A percentile compares a stretch with the other conserved stretches of the same genome.
Conservation (phyloP, 371 early-diverging fungal genomes). For the Encephalitozoon intestinalis region DNA sequence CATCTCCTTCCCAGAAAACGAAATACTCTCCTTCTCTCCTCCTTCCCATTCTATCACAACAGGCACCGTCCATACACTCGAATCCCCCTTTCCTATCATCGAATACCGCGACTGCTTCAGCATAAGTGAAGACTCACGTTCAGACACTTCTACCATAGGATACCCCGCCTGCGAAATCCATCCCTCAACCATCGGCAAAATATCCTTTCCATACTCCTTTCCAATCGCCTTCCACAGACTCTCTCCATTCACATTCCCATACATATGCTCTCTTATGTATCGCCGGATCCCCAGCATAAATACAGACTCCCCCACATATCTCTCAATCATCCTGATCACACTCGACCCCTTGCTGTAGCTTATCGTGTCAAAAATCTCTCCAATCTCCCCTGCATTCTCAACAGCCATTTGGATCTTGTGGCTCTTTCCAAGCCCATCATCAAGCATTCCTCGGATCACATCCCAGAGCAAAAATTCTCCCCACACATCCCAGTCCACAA, state of each 20-base stretch:
- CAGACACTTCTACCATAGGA: slow-evolving; percentile 52
- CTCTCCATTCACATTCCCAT: slow-evolving; percentile 70
- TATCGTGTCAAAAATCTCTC: slow-evolving; percentile 69
- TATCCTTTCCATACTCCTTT: slow-evolving; percentile 66
- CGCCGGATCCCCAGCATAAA: slow-evolving; percentile 66
- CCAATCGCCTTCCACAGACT: slow-evolving; percentile 74
- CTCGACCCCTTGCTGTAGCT: slow-evolving; percentile 81
- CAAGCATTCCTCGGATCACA: slow-evolving; percentile 65
- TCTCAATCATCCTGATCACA: slow-evolving; percentile 77
- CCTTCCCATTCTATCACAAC: slow-evolving; percentile 68
- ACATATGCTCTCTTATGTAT: slow-evolving; percentile 71
- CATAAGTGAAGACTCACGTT: slow-evolving; percentile 59
- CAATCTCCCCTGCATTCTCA: slow-evolving; percentile 67
- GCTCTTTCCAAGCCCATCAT: slow-evolving; percentile 72
- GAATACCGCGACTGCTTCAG: slow-evolving; percentile 66
- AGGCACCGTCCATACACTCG: slow-evolving; percentile 32
- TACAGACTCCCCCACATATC: slow-evolving; percentile 67
- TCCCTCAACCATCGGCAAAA: slow-evolving; percentile 68
- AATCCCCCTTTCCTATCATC: slow-evolving; percentile 66
- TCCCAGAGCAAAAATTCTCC: slow-evolving; percentile 66
- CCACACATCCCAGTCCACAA: slow-evolving; percentile 55
- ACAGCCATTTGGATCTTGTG: slow-evolving; percentile 82
- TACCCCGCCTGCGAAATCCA: slow-evolving; percentile 79
- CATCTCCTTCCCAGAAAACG: slow-evolving; percentile 4
- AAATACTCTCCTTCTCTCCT: slow-evolving; percentile 62